Conservation (phyloP, 78 protist genomes). For the Diacronema lutheri region DNA sequence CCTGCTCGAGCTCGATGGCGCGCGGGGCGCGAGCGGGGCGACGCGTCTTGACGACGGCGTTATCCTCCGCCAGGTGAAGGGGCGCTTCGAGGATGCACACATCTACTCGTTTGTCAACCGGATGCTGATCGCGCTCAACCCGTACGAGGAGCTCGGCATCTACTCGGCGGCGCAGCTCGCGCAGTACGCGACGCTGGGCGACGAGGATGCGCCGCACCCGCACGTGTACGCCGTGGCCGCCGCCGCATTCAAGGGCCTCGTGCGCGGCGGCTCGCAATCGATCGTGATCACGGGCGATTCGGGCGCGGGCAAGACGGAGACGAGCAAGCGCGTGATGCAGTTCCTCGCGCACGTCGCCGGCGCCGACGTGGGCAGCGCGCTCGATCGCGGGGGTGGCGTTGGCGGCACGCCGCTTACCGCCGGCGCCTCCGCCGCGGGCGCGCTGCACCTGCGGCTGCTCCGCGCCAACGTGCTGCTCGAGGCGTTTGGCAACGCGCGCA, state of each 20-base stretch:
- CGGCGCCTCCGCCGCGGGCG: background rate
- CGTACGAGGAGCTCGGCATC: background rate
- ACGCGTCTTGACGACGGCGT: no score
- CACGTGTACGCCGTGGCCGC: background rate
- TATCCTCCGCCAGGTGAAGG: no score
- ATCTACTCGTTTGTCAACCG: no score
- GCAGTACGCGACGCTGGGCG: background rate
- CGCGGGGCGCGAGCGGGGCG: no score
- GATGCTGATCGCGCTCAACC: background rate
- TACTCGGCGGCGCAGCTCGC: background rate
- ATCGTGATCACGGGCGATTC: constrained; percentile 82
- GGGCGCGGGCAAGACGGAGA: constrained; percentile 88
- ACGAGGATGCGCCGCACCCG: background rate
- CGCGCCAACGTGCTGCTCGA: constrained; percentile 73
- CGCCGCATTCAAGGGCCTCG: background rate
- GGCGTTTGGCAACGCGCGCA: constrained; percentile 89
- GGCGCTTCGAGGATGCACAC: no score
- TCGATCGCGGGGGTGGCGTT: background rate
- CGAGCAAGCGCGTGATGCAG: constrained; percentile 39
- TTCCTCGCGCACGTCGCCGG: background rate
- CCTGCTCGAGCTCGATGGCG: no score
- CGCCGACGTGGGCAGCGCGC: background rate
- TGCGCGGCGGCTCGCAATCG: constrained; percentile 9
- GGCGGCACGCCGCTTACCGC: background rate
- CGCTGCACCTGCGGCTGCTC: background rate